Base-by-base conservation (phyloP, 495 filamentous ascomycete species). In the Pseudomonodictys pantanalensis region DNA sequence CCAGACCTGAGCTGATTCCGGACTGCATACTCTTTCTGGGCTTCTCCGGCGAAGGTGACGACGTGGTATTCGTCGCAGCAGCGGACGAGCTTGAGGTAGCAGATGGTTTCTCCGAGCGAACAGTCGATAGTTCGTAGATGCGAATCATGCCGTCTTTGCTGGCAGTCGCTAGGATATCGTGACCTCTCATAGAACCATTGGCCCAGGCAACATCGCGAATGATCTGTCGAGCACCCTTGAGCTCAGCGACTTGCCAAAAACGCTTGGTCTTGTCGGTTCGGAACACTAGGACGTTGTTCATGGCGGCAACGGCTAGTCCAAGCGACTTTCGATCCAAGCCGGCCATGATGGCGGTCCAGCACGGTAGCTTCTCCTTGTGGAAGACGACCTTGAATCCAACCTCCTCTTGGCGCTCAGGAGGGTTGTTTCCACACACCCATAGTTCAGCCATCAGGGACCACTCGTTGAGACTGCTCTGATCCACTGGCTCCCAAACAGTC, bases 131-230 rank as follows among this genome's bases (percentile, higher is more conserved):
- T 68, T 91, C 81, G 64, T 91, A 96, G 4, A 97, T 85, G 23
- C 95, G 81, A 43, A 97, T 80, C 58, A 83, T 83, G 2, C 93
- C 92, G 69, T 99, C 93, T 70, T 92, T 91, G 68, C 89, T 90
- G 0, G 90, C 92, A 28, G 92, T 95, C 5, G 93, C 95, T 62
- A 97, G 80, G 51, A 96, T 77, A 69, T 99, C 92, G 67, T 87
- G 91, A 1, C 91, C 91, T 28, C 91, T 73, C 35, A 89, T 86
- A 64, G 90, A 91, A 15, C 90, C 90, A 49, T 88, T 87, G 7
- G 93, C 91, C 93, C 93, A 99, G 7, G 89, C 85, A 3, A 97
- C 85, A 67, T 96, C 92, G 50, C 92, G 79, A n/a, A 99, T 87
- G 38, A 97, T 75, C 0, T 84, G 83, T 2, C 79, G 73, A 64